These are phyloP conservation scores for Scutellaria galericulata DNA, from an alignment of 257 asterid species.

Conservation along the genomic window DNA sequence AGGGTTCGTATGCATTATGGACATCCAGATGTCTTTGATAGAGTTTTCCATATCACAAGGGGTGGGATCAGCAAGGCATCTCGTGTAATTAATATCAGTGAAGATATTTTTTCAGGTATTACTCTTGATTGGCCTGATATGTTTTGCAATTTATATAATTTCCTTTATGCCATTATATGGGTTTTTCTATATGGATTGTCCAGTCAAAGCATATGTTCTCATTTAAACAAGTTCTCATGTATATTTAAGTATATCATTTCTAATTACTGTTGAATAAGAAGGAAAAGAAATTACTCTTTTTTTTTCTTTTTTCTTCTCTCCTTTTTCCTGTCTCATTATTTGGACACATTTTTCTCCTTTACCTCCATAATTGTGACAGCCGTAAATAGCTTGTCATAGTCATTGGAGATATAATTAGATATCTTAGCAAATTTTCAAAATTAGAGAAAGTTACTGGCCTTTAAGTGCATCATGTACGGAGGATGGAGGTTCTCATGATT, in stretches of 20 bases:
- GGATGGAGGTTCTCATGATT: conserved; percentile 23
- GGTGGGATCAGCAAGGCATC: conserved; percentile 99
- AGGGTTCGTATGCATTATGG: conserved; percentile 99
- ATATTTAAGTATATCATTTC: neutral
- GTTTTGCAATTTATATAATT: conserved; percentile 21
- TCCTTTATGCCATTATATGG: conserved; percentile 1
- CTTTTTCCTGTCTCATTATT: neutral
- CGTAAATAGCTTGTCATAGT: neutral
- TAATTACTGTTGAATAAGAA: conserved; percentile 1
- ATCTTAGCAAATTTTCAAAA: conserved; percentile 13
- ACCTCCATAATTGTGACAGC: conserved; percentile 21
- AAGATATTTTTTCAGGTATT: conserved; percentile 90
- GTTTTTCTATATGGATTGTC: neutral
- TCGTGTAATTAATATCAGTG: conserved; percentile 94
- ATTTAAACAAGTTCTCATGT: conserved; percentile 1
- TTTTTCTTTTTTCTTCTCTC: neutral
- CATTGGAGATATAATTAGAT: neutral
- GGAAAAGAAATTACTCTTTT: conserved; percentile 1
- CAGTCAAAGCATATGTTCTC: conserved; percentile 10
- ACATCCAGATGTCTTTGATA: conserved; percentile 98
- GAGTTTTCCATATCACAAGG: conserved; percentile 92
- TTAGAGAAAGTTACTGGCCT: neutral
- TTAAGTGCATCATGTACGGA: neutral
- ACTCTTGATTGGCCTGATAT: conserved; percentile 14
- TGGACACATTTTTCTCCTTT: conserved; percentile 9